Percentiles rank a stretch among this genome's conserved stretches.
phyloP scores from a whole-genome alignment of 257 asterid species.

The Forsythia viridissima region DNA sequence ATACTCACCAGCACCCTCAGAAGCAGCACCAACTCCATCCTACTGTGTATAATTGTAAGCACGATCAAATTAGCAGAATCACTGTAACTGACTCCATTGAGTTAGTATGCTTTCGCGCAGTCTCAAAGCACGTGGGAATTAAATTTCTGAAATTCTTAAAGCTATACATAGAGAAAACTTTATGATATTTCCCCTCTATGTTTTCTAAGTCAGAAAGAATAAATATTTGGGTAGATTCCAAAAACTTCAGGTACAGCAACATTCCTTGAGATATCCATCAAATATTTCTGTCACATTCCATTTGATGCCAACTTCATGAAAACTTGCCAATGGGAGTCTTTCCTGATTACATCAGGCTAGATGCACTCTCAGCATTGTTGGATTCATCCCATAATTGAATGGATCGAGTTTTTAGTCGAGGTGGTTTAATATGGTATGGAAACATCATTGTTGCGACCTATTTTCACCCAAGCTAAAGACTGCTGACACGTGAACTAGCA shows the following conservation, averaged over 20 bases:
- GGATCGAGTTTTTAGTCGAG: background rate
- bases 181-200: background rate
- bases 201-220: background rate
- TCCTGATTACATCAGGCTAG: background rate
- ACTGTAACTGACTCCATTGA: background rate
- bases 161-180: background rate
- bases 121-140: background rate
- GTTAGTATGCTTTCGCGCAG: no score
- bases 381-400: background rate
- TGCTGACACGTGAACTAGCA: no score
- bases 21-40: background rate
- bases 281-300: background rate
- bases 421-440: background rate
- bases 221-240: background rate
- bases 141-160: background rate
- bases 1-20: constrained; percentile 14
- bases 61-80: background rate
- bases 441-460: no score
- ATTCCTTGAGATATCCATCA: background rate
- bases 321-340: background rate
- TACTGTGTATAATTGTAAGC: background rate
- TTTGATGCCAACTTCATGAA: background rate
- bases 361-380: background rate
- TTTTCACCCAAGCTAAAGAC: no score
- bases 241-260: background rate